These are phyloP conservation scores for Cercospora citrullina DNA, from an alignment of 2,329 filamentous ascomycete species.

Conservation along the genomic window DNA sequence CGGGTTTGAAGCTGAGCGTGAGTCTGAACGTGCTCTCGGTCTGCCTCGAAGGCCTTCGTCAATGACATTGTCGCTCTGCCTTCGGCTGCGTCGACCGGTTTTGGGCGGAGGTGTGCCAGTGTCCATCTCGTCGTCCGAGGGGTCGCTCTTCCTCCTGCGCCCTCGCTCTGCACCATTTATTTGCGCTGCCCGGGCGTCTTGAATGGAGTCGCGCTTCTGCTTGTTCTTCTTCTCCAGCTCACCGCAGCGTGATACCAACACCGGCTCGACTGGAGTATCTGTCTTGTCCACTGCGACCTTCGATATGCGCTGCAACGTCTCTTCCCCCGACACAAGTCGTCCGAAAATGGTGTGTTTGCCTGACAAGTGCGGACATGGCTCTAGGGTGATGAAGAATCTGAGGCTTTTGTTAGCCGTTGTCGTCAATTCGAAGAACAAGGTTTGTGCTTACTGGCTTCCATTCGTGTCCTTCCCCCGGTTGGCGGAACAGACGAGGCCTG, in stretches of 20 bases:
- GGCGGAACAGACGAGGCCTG: conserved; percentile 45
- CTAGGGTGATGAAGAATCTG: conserved; percentile 46
- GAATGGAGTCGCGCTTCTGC: conserved; percentile 24
- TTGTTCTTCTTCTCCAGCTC: conserved; percentile 42
- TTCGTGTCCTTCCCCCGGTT: conserved; percentile 46
- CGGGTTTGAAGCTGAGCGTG: conserved; percentile 35
- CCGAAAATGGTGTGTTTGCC: conserved; percentile 47
- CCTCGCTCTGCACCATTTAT: conserved; percentile 28
- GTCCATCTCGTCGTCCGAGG: conserved; percentile 34
- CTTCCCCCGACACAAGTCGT: conserved; percentile 41
- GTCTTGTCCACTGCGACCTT: conserved; percentile 42
- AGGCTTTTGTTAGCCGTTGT: conserved; percentile 27
- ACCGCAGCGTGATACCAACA: conserved; percentile 43
- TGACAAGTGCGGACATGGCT: conserved; percentile 43
- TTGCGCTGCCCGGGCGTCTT: conserved; percentile 11
- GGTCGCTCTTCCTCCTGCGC: conserved; percentile 33
- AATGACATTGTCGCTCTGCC: conserved; percentile 39
- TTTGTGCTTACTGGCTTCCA: conserved; percentile 38
- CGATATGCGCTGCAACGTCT: conserved; percentile 39
- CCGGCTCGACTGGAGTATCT: conserved; percentile 40
- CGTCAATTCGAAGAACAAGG: conserved; percentile 18
- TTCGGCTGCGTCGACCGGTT: conserved; percentile 30
- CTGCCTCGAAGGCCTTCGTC: conserved; percentile 42
- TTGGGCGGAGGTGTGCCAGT: conserved; percentile 28
- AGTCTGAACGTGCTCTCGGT: conserved; percentile 37